Base-by-base conservation (phyloP, 1,284 basidiomycete species). In the Trametes sp. region DNA sequence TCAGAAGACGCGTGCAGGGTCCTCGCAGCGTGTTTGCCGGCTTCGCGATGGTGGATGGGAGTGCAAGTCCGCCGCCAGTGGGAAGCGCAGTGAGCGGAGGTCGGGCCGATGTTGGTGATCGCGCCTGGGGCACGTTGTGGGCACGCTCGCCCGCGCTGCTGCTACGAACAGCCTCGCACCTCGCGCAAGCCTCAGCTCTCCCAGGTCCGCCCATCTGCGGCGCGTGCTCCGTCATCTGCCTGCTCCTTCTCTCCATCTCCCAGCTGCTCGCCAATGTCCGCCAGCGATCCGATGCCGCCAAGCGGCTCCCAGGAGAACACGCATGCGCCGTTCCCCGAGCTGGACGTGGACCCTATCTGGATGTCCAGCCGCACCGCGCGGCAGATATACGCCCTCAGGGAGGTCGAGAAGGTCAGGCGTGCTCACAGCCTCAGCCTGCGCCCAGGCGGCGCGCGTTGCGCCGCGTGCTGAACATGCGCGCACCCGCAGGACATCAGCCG, bases 371-470 rank as follows among this genome's bases (percentile, higher is more conserved):
- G 89, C 24, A 92, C 92, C 33, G 89, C 92, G 14, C 81, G 89
- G 59, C 92, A 93, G 72, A 94, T 94, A 67, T 89, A 87, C 70
- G 89, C 87, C 1, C 83, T 94, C 10, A 86, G 88, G n/a, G 85
- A 89, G 73, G 92, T 94, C 38, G 92, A 94, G 74, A 91, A 92
- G 82, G 92, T 91, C 59, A 60, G 75, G 24, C 10, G 13, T 6
- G 28, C 13, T 2, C 45, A 26, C 45, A 6, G 10, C 23, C 11
- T 10, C 24, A 28, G 21, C 10, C 42, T 11, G 5, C 1, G 13
- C 48, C 35, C 42, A 10, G 44, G 31, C 35, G 33, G 8, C 50
- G 33, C 49, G 13, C 53, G 19, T 10, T 7, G 4, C 14, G 38
- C 9, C 42, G 19, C 26, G 33, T 16, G 13, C 55, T 36, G 19